Evolutionary conservation across 2,329 filamentous ascomycete species (phyloP).

Genomic region (Elsinoe necatrix): DNA sequence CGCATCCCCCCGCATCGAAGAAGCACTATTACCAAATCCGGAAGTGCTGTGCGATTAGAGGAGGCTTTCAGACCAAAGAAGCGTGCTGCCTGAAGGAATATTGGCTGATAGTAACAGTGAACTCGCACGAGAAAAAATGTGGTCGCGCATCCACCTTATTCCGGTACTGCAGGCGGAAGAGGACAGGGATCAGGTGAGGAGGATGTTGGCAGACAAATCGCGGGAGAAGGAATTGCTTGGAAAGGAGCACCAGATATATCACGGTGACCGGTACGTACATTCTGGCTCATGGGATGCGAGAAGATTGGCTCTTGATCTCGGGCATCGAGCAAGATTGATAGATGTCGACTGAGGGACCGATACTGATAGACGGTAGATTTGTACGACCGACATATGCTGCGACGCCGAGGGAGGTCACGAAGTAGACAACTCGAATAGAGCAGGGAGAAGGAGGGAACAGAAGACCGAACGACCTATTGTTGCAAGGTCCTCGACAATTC

Average conservation of each 20-base stretch:
- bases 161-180: constrained; percentile 92
- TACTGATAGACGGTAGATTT: constrained; percentile 47
- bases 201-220: constrained; percentile 76
- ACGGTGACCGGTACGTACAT: constrained; percentile 70
- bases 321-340: background rate
- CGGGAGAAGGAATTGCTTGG: constrained; percentile 87
- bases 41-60: no score
- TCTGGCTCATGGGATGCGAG: no score
- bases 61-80: no score
- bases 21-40: no score
- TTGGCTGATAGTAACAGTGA: constrained; percentile 51
- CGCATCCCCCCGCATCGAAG: background rate
- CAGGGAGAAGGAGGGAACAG: background rate
- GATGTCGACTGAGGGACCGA: background rate
- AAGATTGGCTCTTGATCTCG: background rate
- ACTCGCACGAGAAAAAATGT: constrained; percentile 94
- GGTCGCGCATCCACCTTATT: constrained; percentile 90
- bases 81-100: background rate
- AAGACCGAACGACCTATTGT: background rate
- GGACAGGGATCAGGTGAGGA: constrained; percentile 86
- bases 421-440: constrained; percentile 33
- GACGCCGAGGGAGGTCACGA: constrained; percentile 53
- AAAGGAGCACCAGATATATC: constrained; percentile 73
- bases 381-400: constrained; percentile 73
- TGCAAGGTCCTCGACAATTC: no score